A percentile compares a stretch with the other conserved stretches of the same genome.
These are phyloP conservation scores for Botrytis pseudocinerea DNA, from an alignment of 2,329 filamentous ascomycete species.

Conservation along the genomic window DNA sequence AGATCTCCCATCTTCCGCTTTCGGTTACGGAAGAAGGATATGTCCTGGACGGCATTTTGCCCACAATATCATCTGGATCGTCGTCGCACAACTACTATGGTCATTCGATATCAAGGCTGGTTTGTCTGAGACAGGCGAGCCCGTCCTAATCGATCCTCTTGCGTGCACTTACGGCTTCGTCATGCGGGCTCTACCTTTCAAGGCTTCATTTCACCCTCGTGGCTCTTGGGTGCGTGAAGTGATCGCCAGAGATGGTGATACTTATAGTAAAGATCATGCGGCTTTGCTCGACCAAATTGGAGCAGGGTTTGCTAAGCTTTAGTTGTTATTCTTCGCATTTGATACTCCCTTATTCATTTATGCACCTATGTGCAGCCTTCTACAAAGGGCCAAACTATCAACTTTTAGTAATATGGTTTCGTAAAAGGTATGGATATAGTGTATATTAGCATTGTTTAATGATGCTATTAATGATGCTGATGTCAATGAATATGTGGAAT, in stretches of 20 bases:
- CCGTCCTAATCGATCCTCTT: neutral
- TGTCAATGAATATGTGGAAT: too few relatives aligned
- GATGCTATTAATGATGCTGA: neutral
- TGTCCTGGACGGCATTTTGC: conserved; percentile 9
- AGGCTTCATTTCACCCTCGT: conserved; percentile 5
- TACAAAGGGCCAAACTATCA: neutral
- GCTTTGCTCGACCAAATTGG: conserved; percentile 2
- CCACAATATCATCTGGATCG: conserved; percentile 11
- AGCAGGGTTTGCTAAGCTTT: conserved; percentile 2
- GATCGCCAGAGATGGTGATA: conserved; percentile 9
- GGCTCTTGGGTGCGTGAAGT: conserved; percentile 10
- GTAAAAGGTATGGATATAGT: neutral
- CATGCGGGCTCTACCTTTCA: conserved; percentile 10
- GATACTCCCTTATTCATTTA: neutral
- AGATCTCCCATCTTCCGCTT: neutral
- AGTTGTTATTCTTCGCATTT: neutral
- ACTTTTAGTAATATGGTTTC: neutral
- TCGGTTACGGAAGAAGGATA: conserved; percentile 4
- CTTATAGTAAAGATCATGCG: conserved; percentile 10
- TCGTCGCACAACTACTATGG: conserved; percentile 7
- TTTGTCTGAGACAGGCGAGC: conserved; percentile 9
- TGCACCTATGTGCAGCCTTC: neutral
- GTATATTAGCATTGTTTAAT: neutral
- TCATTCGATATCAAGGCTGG: conserved; percentile 17
- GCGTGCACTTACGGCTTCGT: conserved; percentile 4